phyloP scores from a whole-genome alignment of 1,284 basidiomycete species.

The Moesziomyces parantarcticus region DNA sequence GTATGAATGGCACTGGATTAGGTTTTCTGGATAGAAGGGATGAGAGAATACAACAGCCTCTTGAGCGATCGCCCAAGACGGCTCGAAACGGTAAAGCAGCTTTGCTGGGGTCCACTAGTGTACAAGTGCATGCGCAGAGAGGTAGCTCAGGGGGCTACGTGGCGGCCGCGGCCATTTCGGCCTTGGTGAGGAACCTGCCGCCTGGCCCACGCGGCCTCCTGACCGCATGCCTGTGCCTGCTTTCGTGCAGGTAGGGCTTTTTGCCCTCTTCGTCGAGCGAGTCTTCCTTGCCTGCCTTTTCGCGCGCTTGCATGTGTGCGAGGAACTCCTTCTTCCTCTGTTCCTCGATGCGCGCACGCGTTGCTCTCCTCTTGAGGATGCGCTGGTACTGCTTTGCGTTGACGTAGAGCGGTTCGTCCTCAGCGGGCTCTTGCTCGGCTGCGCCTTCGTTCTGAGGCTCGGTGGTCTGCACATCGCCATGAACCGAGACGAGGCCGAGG shows the following conservation, averaged over 20 bases:
- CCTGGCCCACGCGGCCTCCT: slow-evolving; percentile 94
- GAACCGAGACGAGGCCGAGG: slow-evolving; percentile 31
- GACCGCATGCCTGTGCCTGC: slow-evolving; percentile 97
- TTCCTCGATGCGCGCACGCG: slow-evolving; percentile 61
- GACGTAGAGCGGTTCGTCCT: slow-evolving; percentile 66
- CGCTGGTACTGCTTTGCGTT: slow-evolving; percentile 67
- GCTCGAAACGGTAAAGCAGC: slow-evolving; percentile 16
- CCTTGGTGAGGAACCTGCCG: slow-evolving; percentile 80
- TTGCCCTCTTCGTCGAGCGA: slow-evolving; percentile 56
- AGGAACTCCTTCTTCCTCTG: slow-evolving; percentile 56
- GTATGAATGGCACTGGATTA: slow-evolving; percentile 3
- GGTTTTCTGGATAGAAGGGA: slow-evolving; percentile 1
- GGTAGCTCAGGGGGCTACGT: too few relatives aligned
- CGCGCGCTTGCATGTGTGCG: slow-evolving; percentile 48
- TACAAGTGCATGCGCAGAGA: slow-evolving; percentile 11
- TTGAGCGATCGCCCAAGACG: slow-evolving; percentile 4
- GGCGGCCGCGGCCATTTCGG: slow-evolving; percentile 31
- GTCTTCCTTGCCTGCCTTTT: slow-evolving; percentile 42
- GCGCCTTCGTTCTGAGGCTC: slow-evolving; percentile 16
- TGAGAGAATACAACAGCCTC: slow-evolving; percentile 36
- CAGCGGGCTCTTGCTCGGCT: slow-evolving; percentile 27
- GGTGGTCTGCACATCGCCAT: slow-evolving; percentile 7
- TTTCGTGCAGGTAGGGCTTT: slow-evolving; percentile 96
- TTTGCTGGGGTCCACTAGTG: slow-evolving; percentile 4
- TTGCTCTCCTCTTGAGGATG: slow-evolving; percentile 61